Percentiles rank a stretch among this genome's conserved stretches.
These are phyloP conservation scores for Cutaneotrichosporon sp. DNA, from an alignment of 1,284 basidiomycete genomes.

Conservation along the genomic window DNA sequence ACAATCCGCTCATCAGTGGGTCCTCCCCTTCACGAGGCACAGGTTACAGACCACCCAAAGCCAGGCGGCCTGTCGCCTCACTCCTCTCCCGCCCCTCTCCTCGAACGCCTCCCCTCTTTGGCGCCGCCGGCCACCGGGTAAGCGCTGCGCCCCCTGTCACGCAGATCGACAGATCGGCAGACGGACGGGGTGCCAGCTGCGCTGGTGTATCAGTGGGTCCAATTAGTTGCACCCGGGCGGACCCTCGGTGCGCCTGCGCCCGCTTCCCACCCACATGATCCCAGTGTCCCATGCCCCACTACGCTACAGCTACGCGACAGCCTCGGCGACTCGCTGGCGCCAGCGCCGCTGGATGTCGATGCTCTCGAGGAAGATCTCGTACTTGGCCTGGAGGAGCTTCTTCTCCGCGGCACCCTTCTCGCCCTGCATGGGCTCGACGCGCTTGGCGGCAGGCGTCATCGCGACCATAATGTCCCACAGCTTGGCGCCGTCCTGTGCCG, in stretches of 20 bases:
- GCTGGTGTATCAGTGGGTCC: no score
- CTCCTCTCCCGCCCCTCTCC: no score
- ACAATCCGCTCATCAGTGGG: no score
- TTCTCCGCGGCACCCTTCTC: constrained; percentile 58
- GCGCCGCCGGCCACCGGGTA: no score
- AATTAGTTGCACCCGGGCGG: neutral
- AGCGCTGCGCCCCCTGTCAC: no score
- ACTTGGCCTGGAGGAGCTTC: constrained; percentile 84
- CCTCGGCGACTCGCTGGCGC: constrained; percentile 43
- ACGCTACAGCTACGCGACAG: constrained; percentile 2
- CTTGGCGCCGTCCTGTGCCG: constrained; percentile 63
- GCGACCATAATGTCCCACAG: constrained; percentile 96
- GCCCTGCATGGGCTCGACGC: constrained; percentile 62
- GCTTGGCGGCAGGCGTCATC: constrained; percentile 84
- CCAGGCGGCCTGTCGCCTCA: no score
- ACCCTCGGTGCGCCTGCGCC: neutral
- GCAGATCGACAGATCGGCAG: no score
- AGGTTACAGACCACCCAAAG: no score
- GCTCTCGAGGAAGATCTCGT: constrained; percentile 85
- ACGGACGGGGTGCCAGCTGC: no score
- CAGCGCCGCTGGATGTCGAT: constrained; percentile 79
- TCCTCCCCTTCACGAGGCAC: no score
- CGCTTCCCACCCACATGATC: neutral
- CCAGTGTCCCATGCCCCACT: neutral
- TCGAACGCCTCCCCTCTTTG: no score